Evolutionary conservation across 768 basidiomycete genomes (phyloP).

Genomic region (Agrocybe praecox): DNA sequence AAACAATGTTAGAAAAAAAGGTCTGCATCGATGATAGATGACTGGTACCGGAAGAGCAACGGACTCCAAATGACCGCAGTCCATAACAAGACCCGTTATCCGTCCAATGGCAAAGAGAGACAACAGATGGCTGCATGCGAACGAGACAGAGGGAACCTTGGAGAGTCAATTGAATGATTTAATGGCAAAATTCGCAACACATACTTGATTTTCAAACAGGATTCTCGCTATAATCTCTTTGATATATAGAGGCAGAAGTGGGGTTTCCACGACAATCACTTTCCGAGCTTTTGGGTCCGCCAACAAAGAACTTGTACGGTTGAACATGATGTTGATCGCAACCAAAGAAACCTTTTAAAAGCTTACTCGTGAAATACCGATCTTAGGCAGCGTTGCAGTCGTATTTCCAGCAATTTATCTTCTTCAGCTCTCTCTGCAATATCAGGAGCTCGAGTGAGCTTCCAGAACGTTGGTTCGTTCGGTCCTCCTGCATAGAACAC

Average conservation of each 20-base stretch:
- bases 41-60: slow-evolving; percentile 74
- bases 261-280: slow-evolving; percentile 90
- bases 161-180: background rate
- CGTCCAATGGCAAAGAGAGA: slow-evolving; percentile 84
- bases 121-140: slow-evolving; percentile 86
- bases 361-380: slow-evolving; percentile 86
- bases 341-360: background rate
- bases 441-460: slow-evolving; percentile 55
- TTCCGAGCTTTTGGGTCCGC: slow-evolving; percentile 96
- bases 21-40: background rate
- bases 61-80: slow-evolving; percentile 91
- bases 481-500: slow-evolving; percentile 67
- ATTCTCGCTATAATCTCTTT: slow-evolving; percentile 88
- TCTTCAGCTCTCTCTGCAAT: slow-evolving; percentile 67
- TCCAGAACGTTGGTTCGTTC: slow-evolving; percentile 57
- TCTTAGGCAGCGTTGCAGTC: slow-evolving; percentile 69
- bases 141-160: slow-evolving; percentile 93
- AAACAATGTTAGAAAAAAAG: background rate
- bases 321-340: slow-evolving; percentile 17
- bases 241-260: slow-evolving; percentile 80
- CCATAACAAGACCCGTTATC: slow-evolving; percentile 92
- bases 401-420: slow-evolving; percentile 69
- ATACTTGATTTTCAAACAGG: slow-evolving; percentile 89
- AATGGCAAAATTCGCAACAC: slow-evolving; percentile 12
- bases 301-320: slow-evolving; percentile 71